Conservation (phyloP, 495 filamentous ascomycete genomes). For the Achaetomiella virescens region DNA sequence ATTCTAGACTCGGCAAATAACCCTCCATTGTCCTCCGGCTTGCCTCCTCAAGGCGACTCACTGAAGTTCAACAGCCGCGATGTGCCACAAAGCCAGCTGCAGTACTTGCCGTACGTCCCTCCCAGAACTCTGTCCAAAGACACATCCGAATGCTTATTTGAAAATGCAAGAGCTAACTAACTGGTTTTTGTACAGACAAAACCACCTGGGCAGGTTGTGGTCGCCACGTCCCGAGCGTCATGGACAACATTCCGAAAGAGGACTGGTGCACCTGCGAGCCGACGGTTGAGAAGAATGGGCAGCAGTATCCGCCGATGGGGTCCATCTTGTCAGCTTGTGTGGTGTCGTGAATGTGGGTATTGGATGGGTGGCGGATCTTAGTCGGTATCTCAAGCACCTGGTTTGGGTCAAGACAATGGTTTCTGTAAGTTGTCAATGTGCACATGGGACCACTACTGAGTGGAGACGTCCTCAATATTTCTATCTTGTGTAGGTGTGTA, state of each 20-base stretch:
- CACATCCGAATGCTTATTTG: not conserved
- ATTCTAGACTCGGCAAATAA: too few relatives aligned
- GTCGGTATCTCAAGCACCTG: too few relatives aligned
- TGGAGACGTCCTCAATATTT: too few relatives aligned
- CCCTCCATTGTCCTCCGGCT: too few relatives aligned
- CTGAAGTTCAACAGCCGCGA: not conserved
- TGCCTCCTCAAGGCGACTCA: too few relatives aligned
- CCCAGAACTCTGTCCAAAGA: not conserved
- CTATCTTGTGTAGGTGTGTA: too few relatives aligned
- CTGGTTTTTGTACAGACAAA: slow-evolving; percentile 45
- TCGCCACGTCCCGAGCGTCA: slow-evolving; percentile 57
- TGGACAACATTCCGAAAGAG: slow-evolving; percentile 53
- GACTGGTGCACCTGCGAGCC: slow-evolving; percentile 62
- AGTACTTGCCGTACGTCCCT: slow-evolving; percentile 10
- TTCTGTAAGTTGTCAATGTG: too few relatives aligned
- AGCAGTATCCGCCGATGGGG: slow-evolving; percentile 54
- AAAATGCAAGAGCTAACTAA: not conserved
- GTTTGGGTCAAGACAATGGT: too few relatives aligned
- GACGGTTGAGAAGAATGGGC: slow-evolving; percentile 53
- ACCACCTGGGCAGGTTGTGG: slow-evolving; percentile 69
- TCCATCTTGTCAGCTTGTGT: slow-evolving; percentile 5
- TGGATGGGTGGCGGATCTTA: too few relatives aligned
- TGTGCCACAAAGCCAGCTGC: slow-evolving; percentile 16
- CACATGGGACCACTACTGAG: too few relatives aligned
- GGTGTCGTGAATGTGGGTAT: not conserved